Evolutionary conservation across 1,284 basidiomycete genomes (phyloP), one percentile per base, ranked within the genome.

Genomic region (Boletellus sp.): DNA sequence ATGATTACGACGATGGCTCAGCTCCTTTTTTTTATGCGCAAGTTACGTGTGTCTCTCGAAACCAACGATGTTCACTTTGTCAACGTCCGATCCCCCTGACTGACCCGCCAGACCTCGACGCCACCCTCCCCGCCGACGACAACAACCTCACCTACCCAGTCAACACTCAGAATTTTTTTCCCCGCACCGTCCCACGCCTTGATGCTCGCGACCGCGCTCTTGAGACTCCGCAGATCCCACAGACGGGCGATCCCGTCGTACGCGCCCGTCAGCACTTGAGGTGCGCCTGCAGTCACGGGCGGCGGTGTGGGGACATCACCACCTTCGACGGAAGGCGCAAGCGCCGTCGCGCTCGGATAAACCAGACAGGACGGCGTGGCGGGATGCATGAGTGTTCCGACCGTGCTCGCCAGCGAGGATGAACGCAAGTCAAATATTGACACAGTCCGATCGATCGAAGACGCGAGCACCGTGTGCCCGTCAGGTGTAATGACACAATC

Each of bases 281-380:
- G 7, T 10, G 18, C 1, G 2, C 6, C 18, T 19, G 24, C 1
- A 1, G 8, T 24, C 22, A 35, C 24, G 16, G 44, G 4, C 5
- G 35, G 7, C 7, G 33, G 32, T 12, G 30, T 13, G 7, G 30
- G 5, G 6, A 2, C 12, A 5, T n/a, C 21, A 13, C 38, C 36
- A 30, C 13, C 8, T 38, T 47, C 18, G 44, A 19, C 2, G n/a
- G 67, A 59, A 58, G 58, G 4, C 3, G 48, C 39, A 2, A 38
- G 22, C 1, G 35, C 5, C 2, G 22, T 8, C 0, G 40, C n/a
- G 11, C 35, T 57, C 4, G 60, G 84, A 74, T 16, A 80, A 67
- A 78, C 75, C 18, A 95, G 69, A 51, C 85, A 84, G 0, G 89
- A 86, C 0, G 93, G 90, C 5, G 88, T 89, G 0, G 87, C 80